Evolutionary conservation across 768 basidiomycete genomes (phyloP).

Genomic region (Lentinula detonsa): DNA sequence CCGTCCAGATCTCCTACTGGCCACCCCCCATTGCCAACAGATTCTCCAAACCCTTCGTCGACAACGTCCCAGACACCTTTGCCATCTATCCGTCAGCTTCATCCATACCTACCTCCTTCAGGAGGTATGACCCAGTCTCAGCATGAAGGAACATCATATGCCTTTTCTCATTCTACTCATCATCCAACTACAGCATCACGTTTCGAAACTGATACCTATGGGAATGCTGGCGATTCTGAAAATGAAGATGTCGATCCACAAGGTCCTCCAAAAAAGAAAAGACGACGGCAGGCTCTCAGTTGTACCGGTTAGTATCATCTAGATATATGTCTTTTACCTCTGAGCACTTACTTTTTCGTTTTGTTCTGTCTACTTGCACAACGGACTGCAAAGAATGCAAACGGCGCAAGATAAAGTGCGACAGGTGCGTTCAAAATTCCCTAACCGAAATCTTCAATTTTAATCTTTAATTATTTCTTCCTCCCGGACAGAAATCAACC

Average conservation of each 20-base stretch:
- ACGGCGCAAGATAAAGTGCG: constrained; percentile 83
- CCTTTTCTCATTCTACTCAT: constrained; percentile 17
- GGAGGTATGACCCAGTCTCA: constrained; percentile 23
- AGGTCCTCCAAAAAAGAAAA: constrained; percentile 75
- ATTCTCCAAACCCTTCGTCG: not conserved
- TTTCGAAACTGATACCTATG: constrained; percentile 24
- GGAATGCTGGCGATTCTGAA: constrained; percentile 45
- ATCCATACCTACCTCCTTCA: constrained; percentile 58
- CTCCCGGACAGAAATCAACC: constrained; percentile 56
- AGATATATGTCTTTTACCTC: constrained; percentile 14
- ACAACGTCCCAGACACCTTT: constrained; percentile 17
- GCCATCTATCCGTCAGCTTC: constrained; percentile 65
- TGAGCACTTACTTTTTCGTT: not conserved
- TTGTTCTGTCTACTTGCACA: too few species aligned
- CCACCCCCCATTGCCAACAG: not conserved
- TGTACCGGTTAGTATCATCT: constrained; percentile 62
- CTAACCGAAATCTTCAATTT: not conserved
- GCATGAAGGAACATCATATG: constrained; percentile 18
- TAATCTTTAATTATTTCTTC: constrained; percentile 18
- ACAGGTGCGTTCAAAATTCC: constrained; percentile 46
- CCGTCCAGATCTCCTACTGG: not conserved
- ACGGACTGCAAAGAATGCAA: constrained; percentile 58
- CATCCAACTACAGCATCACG: constrained; percentile 15
- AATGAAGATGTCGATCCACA: constrained; percentile 47
- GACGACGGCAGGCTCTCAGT: constrained; percentile 75